These are phyloP conservation scores for Phytopythium oedochilum DNA, from an alignment of 352 stramenopile genomes.

Conservation along the genomic window DNA sequence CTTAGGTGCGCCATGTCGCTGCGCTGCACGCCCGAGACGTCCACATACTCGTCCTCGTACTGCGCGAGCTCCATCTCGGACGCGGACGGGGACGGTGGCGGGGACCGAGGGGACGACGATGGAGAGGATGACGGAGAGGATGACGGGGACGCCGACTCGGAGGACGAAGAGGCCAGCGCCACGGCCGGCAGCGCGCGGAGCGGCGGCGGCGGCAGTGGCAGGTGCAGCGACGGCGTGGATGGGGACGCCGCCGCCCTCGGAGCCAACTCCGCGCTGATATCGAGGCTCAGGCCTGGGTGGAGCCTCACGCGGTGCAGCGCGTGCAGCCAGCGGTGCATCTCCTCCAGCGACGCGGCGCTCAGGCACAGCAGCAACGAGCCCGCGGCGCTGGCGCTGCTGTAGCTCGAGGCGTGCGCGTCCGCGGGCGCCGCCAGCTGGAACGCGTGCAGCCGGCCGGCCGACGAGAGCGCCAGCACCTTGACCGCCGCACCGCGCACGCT, in stretches of 20 bases:
- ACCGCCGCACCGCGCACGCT: constrained; percentile 24
- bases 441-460: constrained; percentile 36
- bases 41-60: constrained; percentile 22
- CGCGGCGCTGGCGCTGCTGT: neutral
- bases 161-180: neutral
- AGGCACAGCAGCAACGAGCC: constrained; percentile 29
- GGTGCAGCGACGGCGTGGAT: neutral
- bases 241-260: neutral
- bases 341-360: constrained; percentile 38
- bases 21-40: constrained; percentile 22
- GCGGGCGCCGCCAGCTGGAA: constrained; percentile 43
- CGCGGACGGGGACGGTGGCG: neutral
- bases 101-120: constrained; percentile 6
- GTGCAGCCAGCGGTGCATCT: constrained; percentile 40
- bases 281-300: constrained; percentile 9
- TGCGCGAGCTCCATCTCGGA: constrained; percentile 9
- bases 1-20: constrained; percentile 34
- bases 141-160: neutral
- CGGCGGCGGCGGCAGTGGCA: constrained; percentile 2
- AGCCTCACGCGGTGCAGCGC: constrained; percentile 20
- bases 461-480: constrained; percentile 45
- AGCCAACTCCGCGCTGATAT: neutral
- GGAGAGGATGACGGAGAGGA: neutral
- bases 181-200: neutral
- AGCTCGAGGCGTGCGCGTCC: neutral